Evolutionary conservation across 2,329 filamentous ascomycete species (phyloP), one percentile per base, ranked within the genome.

Genomic region (Stachybotrys echinatus): DNA sequence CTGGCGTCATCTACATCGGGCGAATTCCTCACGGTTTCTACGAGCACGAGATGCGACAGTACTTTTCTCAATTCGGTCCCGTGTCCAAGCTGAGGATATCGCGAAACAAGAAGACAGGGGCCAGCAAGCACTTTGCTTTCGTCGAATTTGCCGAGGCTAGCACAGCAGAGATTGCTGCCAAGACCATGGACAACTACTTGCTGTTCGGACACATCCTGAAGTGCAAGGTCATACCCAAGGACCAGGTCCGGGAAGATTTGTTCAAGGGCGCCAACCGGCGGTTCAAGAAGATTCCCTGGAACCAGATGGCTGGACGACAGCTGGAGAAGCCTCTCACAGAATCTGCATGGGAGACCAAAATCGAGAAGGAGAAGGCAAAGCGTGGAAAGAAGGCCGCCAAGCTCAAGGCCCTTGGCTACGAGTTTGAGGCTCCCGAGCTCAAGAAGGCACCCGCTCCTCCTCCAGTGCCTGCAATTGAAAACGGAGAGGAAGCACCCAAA

Each of bases 171-270:
- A 91, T 97, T 59, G 92, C 95, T 23, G 87, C 89, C 46, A 89
- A 91, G 73, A 96, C 94, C 20, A 99, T 99, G 94, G 84, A 96
- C 76, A 95, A 92, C 72, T 99, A 99, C 71, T 83, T 97, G 38
- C 80, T 99, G 64, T 97, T 96, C 67, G 89, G 90, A 6, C 92
- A 96, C 67, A 88, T 97, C 54, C 77, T 99, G 59, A 92, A 95
- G 70, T 92, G 92, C 70, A 88, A 89, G 65, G 74, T 84, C 21
- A 80, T 96, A 4, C 83, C 89, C 4, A 74, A 83, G 50, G 89
- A 88, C 53, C 84, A 92, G 64, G 75, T 96, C 42, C 89, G 95
- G 65, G 79, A 84, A 21, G 79, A 89, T 54, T 74, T 96, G 48
- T 97, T 91, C 83, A 91, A 94, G 73, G 91, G 91, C 37, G 89